phyloP scores from a whole-genome alignment of 2,329 filamentous ascomycete species.

The Seiridium unicorne region DNA sequence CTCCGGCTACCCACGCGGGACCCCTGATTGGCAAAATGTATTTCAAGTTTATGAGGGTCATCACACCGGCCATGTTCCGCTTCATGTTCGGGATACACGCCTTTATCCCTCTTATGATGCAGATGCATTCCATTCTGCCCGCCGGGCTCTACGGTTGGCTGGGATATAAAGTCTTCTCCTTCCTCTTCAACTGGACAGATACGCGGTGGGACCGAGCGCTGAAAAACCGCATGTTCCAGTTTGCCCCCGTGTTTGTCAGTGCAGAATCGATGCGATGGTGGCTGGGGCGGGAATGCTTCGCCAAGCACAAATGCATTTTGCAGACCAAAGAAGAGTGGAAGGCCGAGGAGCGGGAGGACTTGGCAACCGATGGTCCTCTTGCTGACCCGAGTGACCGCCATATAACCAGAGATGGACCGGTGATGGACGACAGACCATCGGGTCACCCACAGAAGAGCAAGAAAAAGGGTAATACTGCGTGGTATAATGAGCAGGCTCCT shows the following conservation, averaged over 20 bases:
- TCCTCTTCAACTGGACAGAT: constrained; percentile 87
- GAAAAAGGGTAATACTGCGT: constrained; percentile 58
- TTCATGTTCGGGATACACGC: constrained; percentile 87
- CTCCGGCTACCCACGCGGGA: constrained; percentile 87
- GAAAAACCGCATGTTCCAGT: constrained; percentile 83
- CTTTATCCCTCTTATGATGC: constrained; percentile 93
- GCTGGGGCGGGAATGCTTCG: constrained; percentile 82
- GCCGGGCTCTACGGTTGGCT: constrained; percentile 72
- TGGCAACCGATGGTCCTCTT: constrained; percentile 32
- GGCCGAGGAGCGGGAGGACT: constrained; percentile 62
- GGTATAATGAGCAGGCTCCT: constrained; percentile 79
- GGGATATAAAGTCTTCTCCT: constrained; percentile 86
- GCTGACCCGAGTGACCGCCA: constrained; percentile 22
- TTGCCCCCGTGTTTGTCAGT: constrained; percentile 86
- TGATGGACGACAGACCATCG: constrained; percentile 6
- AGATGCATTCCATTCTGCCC: constrained; percentile 68
- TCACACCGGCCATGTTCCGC: constrained; percentile 74
- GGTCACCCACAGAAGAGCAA: constrained; percentile 31
- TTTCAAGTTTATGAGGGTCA: constrained; percentile 85
- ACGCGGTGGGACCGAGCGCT: constrained; percentile 78
- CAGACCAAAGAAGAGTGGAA: constrained; percentile 69
- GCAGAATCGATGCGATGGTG: constrained; percentile 94
- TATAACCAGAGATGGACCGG: background rate
- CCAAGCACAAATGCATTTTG: constrained; percentile 80
- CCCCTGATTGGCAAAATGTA: constrained; percentile 83